Conservation (phyloP, 179 eudicot genomes). For the Silene vulgaris region DNA sequence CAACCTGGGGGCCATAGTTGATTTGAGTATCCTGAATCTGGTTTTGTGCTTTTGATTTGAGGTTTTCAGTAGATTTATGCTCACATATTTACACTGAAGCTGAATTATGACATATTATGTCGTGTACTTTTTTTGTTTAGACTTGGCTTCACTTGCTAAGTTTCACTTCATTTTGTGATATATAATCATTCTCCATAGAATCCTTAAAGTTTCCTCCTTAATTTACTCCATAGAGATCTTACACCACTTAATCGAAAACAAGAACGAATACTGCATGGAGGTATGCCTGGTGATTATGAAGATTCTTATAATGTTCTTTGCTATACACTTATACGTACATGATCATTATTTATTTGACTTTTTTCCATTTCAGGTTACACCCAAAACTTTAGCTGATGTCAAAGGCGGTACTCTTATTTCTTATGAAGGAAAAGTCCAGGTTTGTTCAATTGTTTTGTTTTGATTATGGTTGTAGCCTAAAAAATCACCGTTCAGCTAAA, state of each 20-base stretch:
- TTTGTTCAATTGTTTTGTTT: slow-evolving; percentile 25
- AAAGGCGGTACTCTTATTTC: slow-evolving; percentile 95
- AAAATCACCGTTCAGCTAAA: neutral
- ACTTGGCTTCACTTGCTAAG: neutral
- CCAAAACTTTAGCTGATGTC: slow-evolving; percentile 95
- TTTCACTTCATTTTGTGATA: neutral
- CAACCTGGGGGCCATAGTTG: slow-evolving; percentile 94
- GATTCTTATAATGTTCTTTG: neutral
- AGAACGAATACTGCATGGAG: slow-evolving; percentile 99
- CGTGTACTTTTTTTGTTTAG: slow-evolving; percentile 11
- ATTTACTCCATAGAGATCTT: slow-evolving; percentile 65
- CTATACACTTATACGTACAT: neutral
- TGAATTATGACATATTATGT: neutral
- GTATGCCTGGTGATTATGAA: slow-evolving; percentile 30
- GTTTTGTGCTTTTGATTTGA: slow-evolving; percentile 9
- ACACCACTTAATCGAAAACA: slow-evolving; percentile 71
- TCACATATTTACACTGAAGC: neutral
- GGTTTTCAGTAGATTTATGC: neutral
- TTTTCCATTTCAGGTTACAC: slow-evolving; percentile 62
- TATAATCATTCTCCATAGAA: neutral
- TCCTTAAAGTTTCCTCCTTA: slow-evolving; percentile 37
- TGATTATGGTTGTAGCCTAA: neutral
- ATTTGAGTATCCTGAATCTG: slow-evolving; percentile 82
- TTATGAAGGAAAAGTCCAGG: slow-evolving; percentile 97
- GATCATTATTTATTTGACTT: slow-evolving; percentile 16